Conservation (phyloP, 1,139 yeast species). For the Pichia sp. region DNA sequence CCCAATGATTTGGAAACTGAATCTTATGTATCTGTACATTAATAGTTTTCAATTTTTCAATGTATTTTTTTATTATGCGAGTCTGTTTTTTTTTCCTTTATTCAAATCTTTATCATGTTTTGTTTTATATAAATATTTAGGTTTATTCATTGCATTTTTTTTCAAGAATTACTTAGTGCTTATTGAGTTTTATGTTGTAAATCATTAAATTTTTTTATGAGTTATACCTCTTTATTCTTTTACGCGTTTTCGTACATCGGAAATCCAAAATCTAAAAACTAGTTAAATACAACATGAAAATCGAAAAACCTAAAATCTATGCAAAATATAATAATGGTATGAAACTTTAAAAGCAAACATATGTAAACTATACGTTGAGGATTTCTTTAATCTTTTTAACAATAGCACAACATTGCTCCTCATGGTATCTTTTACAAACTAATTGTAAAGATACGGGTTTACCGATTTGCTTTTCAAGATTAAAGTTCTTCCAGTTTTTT, state of each 20-base stretch:
- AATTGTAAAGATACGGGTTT: constrained; percentile 44
- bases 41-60: too few relatives aligned
- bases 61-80: too few relatives aligned
- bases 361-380: neutral
- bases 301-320: too few relatives aligned
- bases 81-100: neutral
- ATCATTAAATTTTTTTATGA: too few relatives aligned
- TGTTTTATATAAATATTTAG: neutral
- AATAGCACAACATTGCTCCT: constrained; percentile 32
- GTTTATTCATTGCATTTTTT: neutral
- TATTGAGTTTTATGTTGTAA: too few relatives aligned
- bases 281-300: too few relatives aligned
- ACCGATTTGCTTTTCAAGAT: constrained; percentile 36
- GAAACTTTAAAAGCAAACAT: neutral
- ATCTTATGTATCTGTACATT: neutral
- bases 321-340: too few relatives aligned
- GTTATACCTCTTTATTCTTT: too few relatives aligned
- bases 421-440: constrained; percentile 40
- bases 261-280: too few relatives aligned
- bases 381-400: constrained; percentile 9
- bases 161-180: neutral
- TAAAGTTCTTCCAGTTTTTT: constrained; percentile 30
- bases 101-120: neutral
- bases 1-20: neutral
- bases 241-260: too few relatives aligned